Conservation (phyloP, 257 asterid species). For the Osmanthus fragrans region DNA sequence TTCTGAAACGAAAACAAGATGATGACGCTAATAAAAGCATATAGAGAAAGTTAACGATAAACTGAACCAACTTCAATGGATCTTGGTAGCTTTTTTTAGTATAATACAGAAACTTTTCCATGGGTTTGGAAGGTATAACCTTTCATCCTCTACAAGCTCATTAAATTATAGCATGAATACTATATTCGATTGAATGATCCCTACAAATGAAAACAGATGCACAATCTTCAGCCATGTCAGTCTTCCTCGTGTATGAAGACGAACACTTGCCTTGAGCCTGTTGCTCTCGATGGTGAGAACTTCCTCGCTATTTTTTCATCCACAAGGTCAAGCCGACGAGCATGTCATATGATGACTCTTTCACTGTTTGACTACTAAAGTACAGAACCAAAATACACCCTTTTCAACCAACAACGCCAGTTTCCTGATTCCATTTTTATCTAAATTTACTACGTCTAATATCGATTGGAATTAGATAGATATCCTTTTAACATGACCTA, state of each 20-base stretch:
- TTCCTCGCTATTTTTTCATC: neutral
- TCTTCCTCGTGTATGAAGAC: neutral
- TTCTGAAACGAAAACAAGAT: conserved; percentile 39
- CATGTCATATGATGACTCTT: neutral
- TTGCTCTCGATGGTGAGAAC: neutral
- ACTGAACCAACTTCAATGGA: neutral
- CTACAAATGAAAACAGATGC: neutral
- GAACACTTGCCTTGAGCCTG: neutral
- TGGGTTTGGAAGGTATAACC: too few species aligned
- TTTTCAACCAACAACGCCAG: neutral
- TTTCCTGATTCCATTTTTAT: neutral
- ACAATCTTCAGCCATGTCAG: neutral
- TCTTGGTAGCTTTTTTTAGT: neutral
- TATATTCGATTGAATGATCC: neutral
- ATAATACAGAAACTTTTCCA: too few species aligned
- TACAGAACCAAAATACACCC: neutral
- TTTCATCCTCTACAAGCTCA: too few species aligned
- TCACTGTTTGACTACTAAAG: neutral
- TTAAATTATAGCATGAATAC: neutral
- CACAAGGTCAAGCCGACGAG: neutral
- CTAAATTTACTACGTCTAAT: neutral
- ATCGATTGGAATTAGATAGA: neutral
- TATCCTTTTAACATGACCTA: too few species aligned
- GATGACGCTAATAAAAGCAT: neutral
- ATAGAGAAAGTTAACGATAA: neutral